Conservation (phyloP, 192 early-diverging fungal species). For the Coemansia sp. region DNA sequence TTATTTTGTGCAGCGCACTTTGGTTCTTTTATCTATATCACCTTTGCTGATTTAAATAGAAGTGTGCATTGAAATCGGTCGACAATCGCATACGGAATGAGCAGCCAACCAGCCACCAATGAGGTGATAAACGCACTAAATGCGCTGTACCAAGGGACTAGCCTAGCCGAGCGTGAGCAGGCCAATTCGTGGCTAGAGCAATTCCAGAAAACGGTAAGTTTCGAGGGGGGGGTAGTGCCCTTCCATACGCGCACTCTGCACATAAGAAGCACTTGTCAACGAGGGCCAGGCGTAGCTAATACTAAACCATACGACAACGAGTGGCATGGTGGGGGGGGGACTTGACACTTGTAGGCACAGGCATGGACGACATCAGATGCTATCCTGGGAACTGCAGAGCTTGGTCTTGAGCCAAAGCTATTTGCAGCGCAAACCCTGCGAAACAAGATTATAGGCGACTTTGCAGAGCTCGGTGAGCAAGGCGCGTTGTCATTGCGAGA, state of each 20-base stretch:
- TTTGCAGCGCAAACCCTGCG: conserved; percentile 95
- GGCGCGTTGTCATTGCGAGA: conserved; percentile 70
- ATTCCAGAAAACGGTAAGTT: conserved; percentile 84
- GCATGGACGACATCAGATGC: conserved; percentile 84
- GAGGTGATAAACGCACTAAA: conserved; percentile 47
- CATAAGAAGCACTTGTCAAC: not conserved
- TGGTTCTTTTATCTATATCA: not conserved
- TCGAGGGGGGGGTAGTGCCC: not conserved
- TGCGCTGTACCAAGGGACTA: conserved; percentile 45
- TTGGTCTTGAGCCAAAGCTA: conserved; percentile 62
- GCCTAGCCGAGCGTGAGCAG: conserved; percentile 35
- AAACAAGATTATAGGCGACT: conserved; percentile 85
- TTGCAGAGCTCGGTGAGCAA: conserved; percentile 67
- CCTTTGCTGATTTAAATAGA: not conserved
- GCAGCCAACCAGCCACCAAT: conserved; percentile 6
- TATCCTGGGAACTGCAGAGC: conserved; percentile 60
- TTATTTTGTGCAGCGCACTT: not conserved
- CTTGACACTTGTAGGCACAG: conserved; percentile 55
- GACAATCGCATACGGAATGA: conserved; percentile 3
- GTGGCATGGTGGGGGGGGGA: not conserved
- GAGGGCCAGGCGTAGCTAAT: not conserved
- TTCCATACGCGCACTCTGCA: not conserved
- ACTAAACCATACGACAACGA: not conserved
- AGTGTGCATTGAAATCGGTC: not conserved
- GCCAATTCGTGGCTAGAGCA: conserved; percentile 78